These are phyloP conservation scores for Rhizopus delemar DNA, from an alignment of 371 early-diverging fungal species.

Conservation along the genomic window DNA sequence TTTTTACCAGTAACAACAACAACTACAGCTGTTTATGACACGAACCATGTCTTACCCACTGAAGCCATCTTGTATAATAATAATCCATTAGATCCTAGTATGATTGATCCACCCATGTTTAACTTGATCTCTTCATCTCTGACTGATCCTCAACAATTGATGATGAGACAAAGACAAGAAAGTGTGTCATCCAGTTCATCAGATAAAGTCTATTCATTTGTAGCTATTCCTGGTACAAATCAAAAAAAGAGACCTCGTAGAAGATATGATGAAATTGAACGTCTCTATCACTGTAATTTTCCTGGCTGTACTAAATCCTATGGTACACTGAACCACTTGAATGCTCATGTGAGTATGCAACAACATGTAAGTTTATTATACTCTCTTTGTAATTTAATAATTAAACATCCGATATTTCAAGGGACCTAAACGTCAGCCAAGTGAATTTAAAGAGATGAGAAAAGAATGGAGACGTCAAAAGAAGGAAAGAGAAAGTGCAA, in stretches of 20 bases:
- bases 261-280: conserved; percentile 72
- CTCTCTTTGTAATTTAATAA: neutral
- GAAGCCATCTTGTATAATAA: neutral
- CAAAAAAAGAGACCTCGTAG: conserved; percentile 70
- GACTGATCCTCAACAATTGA: conserved; percentile 10
- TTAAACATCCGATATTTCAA: conserved; percentile 7
- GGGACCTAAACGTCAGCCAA: conserved; percentile 51
- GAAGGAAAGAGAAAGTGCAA: conserved; percentile 34
- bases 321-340: conserved; percentile 75
- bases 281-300: conserved; percentile 69
- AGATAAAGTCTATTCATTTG: conserved; percentile 64
- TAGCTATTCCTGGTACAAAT: conserved; percentile 62
- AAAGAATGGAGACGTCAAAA: conserved; percentile 53
- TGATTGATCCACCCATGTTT: conserved; percentile 3
- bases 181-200: conserved; percentile 39
- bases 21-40: conserved; percentile 1
- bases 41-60: neutral
- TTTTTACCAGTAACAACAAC: conserved; percentile 12
- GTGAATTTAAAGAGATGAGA: conserved; percentile 69
- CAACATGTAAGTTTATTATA: conserved; percentile 57
- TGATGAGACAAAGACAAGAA: conserved; percentile 28
- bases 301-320: conserved; percentile 69
- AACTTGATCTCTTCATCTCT: conserved; percentile 7
- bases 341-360: conserved; percentile 76
- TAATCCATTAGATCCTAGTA: neutral